Evolutionary conservation across 495 filamentous ascomycete genomes (phyloP).

Genomic region (Lichenothelia convexa): DNA sequence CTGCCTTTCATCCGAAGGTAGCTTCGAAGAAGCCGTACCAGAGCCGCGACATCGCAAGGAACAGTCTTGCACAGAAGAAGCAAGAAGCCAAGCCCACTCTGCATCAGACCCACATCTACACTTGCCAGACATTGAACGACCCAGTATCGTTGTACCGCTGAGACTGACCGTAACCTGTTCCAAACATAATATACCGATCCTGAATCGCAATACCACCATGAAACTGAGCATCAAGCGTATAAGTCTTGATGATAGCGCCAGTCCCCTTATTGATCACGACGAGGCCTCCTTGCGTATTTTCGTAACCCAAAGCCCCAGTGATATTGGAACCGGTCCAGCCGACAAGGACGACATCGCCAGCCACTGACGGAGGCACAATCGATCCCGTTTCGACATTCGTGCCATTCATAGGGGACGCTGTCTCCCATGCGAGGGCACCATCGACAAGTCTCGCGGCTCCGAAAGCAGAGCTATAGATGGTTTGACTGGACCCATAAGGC

Average conservation of each 20-base stretch:
- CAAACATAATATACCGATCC: background rate
- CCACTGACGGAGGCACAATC: background rate
- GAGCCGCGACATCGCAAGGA: too few species aligned
- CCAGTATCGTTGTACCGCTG: too few species aligned
- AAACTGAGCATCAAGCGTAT: background rate
- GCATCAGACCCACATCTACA: too few species aligned
- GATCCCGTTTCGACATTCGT: background rate
- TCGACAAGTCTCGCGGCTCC: too few species aligned
- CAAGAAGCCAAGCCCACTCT: too few species aligned
- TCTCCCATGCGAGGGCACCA: too few species aligned
- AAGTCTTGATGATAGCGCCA: background rate
- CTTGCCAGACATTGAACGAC: too few species aligned
- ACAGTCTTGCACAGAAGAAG: too few species aligned
- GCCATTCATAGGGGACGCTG: background rate
- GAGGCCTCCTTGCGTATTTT: background rate
- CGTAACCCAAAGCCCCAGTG: background rate
- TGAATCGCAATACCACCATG: background rate
- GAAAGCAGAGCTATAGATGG: constrained; percentile 15
- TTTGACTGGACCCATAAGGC: constrained; percentile 7
- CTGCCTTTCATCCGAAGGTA: too few species aligned
- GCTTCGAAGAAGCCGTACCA: too few species aligned
- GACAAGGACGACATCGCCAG: background rate
- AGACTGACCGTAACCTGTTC: background rate
- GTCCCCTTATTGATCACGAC: background rate
- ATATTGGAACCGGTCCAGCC: too few species aligned